Conservation (phyloP, 345 rosid species). For the Corchorus olitorius region DNA sequence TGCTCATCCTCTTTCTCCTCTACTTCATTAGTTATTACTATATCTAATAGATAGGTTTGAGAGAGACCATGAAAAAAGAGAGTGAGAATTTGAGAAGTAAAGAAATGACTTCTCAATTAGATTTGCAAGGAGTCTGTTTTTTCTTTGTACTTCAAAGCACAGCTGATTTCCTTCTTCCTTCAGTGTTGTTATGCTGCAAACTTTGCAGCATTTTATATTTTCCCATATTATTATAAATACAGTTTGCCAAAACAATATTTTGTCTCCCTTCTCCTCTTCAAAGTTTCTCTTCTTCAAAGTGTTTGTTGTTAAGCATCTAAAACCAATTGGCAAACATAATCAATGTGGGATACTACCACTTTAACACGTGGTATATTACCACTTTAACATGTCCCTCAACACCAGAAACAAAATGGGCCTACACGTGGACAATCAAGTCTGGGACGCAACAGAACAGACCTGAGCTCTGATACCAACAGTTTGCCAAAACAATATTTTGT, state of each 20-base stretch:
- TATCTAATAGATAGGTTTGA: conserved; percentile 31
- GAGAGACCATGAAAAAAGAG: conserved; percentile 26
- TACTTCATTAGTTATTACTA: conserved; percentile 35
- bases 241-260: conserved; percentile 29
- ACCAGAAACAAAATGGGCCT: too few relatives aligned
- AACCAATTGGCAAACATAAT: too few relatives aligned
- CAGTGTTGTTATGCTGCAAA: conserved; percentile 39
- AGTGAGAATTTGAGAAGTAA: conserved; percentile 37
- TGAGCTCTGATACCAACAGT: too few relatives aligned
- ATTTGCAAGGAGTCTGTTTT: conserved; percentile 41
- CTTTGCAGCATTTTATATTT: conserved; percentile 42
- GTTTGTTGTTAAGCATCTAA: too few relatives aligned
- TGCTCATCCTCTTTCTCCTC: conserved; percentile 99
- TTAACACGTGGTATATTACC: too few relatives aligned
- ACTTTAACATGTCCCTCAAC: too few relatives aligned
- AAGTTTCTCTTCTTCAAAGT: too few relatives aligned
- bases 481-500: conserved; percentile 24
- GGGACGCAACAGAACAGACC: too few relatives aligned
- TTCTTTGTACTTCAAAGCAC: conserved; percentile 34
- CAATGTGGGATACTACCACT: too few relatives aligned
- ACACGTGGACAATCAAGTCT: too few relatives aligned
- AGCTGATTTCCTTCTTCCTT: conserved; percentile 21
- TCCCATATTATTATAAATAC: conserved; percentile 30
- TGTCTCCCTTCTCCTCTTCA: neutral
- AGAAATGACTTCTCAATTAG: conserved; percentile 36